These are phyloP conservation scores for Sordariomycetes sp. DNA, from an alignment of 2,329 filamentous ascomycete species.

Conservation along the genomic window DNA sequence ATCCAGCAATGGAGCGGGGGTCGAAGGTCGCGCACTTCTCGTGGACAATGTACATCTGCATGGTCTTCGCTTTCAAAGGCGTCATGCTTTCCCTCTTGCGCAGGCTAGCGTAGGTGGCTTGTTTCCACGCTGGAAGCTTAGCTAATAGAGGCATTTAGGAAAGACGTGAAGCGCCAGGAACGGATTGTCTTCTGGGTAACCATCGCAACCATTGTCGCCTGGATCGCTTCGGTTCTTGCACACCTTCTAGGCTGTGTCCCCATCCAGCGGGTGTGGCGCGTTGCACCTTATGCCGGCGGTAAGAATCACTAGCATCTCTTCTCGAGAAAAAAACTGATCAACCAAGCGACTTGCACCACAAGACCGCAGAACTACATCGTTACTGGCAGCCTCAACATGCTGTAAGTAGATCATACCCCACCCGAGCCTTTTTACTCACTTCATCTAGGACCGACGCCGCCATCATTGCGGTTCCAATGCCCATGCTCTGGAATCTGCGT, in stretches of 20 bases:
- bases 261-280: slow-evolving; percentile 3
- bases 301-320: not conserved
- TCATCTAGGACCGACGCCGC: slow-evolving; percentile 18
- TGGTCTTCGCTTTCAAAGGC: slow-evolving; percentile 5
- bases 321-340: too few relatives aligned
- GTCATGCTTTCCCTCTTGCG: slow-evolving; percentile 3
- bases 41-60: slow-evolving; percentile 5
- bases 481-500: slow-evolving; percentile 16
- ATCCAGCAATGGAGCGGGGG: not conserved
- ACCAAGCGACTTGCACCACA: slow-evolving; percentile 1
- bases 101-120: slow-evolving; percentile 1
- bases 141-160: not conserved
- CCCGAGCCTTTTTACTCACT: not conserved
- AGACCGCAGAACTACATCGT: slow-evolving; percentile 5
- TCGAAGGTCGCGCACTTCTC: slow-evolving; percentile 5
- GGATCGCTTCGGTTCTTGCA: slow-evolving; percentile 3
- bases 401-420: not conserved
- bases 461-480: slow-evolving; percentile 22
- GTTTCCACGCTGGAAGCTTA: not conserved
- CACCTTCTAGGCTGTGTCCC: slow-evolving; percentile 3
- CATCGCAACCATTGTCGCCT: not conserved
- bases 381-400: slow-evolving; percentile 7
- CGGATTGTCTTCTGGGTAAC: not conserved
- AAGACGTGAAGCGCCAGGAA: slow-evolving; percentile 1
- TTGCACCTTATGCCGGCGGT: slow-evolving; percentile 4